phyloP scores from a whole-genome alignment of 495 filamentous ascomycete genomes.

The Aspergillus diversus region DNA sequence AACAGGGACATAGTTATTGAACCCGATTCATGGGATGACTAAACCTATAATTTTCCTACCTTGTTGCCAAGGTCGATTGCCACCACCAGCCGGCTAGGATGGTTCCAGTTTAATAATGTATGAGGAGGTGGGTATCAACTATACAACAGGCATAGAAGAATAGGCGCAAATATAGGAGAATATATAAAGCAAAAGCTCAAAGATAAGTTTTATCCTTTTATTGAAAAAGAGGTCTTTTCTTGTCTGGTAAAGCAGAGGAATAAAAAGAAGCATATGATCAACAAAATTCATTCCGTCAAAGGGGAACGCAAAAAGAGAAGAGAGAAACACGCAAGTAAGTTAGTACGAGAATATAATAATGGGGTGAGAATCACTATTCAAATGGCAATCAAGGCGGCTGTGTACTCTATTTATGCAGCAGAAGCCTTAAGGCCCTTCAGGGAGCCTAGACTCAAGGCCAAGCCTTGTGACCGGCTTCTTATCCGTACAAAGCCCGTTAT shows the following conservation, averaged over 20 bases:
- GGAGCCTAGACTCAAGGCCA: slow-evolving; percentile 91
- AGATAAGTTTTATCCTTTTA: slow-evolving; percentile 22
- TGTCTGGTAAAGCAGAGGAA: slow-evolving; percentile 38
- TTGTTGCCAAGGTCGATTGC: too few relatives aligned
- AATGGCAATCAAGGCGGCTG: slow-evolving; percentile 18
- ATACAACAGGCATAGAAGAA: too few relatives aligned
- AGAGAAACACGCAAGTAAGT: slow-evolving; percentile 26
- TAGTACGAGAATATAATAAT: slow-evolving; percentile 23
- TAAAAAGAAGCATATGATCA: slow-evolving; percentile 33
- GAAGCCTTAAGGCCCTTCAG: slow-evolving; percentile 86
- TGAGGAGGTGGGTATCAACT: too few relatives aligned
- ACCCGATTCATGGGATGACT: background rate
- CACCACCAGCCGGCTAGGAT: too few relatives aligned
- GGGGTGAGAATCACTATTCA: slow-evolving; percentile 31
- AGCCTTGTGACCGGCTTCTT: slow-evolving; percentile 93
- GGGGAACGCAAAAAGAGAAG: slow-evolving; percentile 22
- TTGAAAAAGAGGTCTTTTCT: slow-evolving; percentile 29
- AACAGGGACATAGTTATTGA: background rate
- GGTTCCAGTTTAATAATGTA: too few relatives aligned
- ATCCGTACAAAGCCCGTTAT: slow-evolving; percentile 99
- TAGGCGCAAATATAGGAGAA: background rate
- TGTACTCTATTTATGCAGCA: slow-evolving; percentile 45
- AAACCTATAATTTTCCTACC: background rate
- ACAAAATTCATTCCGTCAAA: slow-evolving; percentile 37
- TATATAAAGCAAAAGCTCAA: background rate